phyloP scores from a whole-genome alignment of 1,284 basidiomycete species.

The Acaromyces ingoldii region DNA sequence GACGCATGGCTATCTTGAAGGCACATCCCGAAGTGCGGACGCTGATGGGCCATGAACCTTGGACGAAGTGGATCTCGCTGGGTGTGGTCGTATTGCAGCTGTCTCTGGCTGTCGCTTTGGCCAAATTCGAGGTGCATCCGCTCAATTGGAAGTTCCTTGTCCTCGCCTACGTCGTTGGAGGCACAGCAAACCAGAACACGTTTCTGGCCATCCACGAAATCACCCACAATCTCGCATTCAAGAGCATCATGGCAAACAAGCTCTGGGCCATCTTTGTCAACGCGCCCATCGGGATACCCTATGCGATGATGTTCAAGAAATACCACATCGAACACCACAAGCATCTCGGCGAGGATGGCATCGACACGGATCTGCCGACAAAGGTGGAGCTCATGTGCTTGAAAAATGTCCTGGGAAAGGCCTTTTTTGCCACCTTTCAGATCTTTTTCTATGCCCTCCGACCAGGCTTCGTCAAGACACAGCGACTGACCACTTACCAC shows the following conservation, averaged over 20 bases:
- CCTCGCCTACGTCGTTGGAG: conserved; percentile 79
- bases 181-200: conserved; percentile 92
- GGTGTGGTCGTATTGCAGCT: conserved; percentile 75
- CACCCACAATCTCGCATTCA: conserved; percentile 94
- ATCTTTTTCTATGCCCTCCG: conserved; percentile 96
- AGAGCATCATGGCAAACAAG: conserved; percentile 76
- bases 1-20: conserved; percentile 84
- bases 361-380: conserved; percentile 91
- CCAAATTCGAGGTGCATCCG: conserved; percentile 63
- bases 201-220: conserved; percentile 98
- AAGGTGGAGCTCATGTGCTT: conserved; percentile 75
- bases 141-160: conserved; percentile 69
- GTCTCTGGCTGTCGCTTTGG: conserved; percentile 58
- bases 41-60: conserved; percentile 88
- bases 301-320: conserved; percentile 91
- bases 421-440: conserved; percentile 97
- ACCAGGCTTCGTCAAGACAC: conserved; percentile 84
- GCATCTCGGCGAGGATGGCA: conserved; percentile 87
- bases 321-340: conserved; percentile 86
- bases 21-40: conserved; percentile 88
- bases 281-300: conserved; percentile 86
- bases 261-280: conserved; percentile 84
- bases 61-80: conserved; percentile 81
- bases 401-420: conserved; percentile 93
- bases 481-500: conserved; percentile 79